Conservation (phyloP, 164 flowering plant genomes). For the Tetrastigma voinierianum region DNA sequence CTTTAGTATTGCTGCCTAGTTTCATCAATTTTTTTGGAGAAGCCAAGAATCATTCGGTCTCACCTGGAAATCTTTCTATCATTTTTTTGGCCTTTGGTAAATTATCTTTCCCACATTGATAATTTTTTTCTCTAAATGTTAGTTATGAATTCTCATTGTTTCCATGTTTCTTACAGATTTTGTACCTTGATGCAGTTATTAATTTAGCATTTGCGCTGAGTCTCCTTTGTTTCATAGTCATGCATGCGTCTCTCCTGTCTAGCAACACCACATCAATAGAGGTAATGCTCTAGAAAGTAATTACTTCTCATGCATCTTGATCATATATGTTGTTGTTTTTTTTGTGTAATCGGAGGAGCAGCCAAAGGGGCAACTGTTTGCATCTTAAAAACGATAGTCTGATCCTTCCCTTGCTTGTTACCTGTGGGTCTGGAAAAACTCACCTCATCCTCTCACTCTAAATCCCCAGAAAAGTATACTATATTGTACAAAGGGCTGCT, state of each 20-base stretch:
- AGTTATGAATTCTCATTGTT: constrained; percentile 19
- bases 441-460: too few relatives aligned
- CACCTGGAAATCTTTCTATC: constrained; percentile 69
- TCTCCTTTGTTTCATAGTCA: constrained; percentile 80
- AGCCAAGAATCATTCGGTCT: constrained; percentile 45
- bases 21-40: constrained; percentile 63
- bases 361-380: too few relatives aligned
- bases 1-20: constrained; percentile 65
- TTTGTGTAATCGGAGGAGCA: background rate
- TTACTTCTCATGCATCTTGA: too few relatives aligned
- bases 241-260: constrained; percentile 78
- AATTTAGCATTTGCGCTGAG: constrained; percentile 87
- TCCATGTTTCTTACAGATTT: constrained; percentile 41
- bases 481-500: too few relatives aligned
- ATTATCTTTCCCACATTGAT: background rate
- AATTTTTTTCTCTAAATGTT: background rate
- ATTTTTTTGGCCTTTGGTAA: constrained; percentile 71
- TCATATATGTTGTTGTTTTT: constrained; percentile 25
- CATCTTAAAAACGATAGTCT: too few relatives aligned
- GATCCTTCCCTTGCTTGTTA: too few relatives aligned
- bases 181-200: constrained; percentile 70
- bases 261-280: constrained; percentile 92
- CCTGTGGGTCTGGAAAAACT: too few relatives aligned
- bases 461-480: too few relatives aligned
- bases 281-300: constrained; percentile 32